Base-by-base conservation (phyloP, 2,329 filamentous ascomycete species). In the Diplocarpon mali region DNA sequence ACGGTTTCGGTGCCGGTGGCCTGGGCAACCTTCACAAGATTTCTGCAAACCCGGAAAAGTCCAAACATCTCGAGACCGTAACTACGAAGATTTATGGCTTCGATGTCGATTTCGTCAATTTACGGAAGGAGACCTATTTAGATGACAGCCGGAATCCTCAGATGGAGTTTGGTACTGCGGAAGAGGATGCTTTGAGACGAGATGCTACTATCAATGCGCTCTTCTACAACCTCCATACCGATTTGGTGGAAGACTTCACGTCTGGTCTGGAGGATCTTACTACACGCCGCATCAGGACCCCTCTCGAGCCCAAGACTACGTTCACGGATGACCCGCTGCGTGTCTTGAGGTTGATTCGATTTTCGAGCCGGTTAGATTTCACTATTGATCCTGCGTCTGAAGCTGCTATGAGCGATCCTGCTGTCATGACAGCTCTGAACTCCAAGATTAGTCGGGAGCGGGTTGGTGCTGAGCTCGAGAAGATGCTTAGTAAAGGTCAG, bases 181-280 rank as follows among this genome's bases (percentile, higher is more conserved):
- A 85, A 60, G 88, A 98, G 63, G 90, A 98, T 64, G 90, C 90
- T 2, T 62, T 88, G 53, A 80, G 90, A 16, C 79, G 90, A 38
- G 90, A 98, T 68, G 89, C 90, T 16, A 95, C 88, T 0, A 80
- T 96, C 49, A 98, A 98, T 62, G 87, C 92, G 17, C 76, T 98
- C 51, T 96, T 96, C 66, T 96, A 92, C 69, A 96, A 96, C 57
- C 68, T 98, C 32, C 80, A 89, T 58, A 87, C 82, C 1, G 74
- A 77, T 29, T 57, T 73, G 47, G 75, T 96, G 30, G 90, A 96
- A 63, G 92, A 98, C 61, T 83, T 93, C 49, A 93, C 87, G 0
- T 74, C 75, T 7, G 90, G 92, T 0, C 67, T 93, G 30, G 60
- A 73, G 7, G 90, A 96, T 59, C 78, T 96, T 76, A 63, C 71